Base-by-base conservation (phyloP, 225 moss, liverwort and hornwort genomes). In the Marchantia polymorpha region DNA sequence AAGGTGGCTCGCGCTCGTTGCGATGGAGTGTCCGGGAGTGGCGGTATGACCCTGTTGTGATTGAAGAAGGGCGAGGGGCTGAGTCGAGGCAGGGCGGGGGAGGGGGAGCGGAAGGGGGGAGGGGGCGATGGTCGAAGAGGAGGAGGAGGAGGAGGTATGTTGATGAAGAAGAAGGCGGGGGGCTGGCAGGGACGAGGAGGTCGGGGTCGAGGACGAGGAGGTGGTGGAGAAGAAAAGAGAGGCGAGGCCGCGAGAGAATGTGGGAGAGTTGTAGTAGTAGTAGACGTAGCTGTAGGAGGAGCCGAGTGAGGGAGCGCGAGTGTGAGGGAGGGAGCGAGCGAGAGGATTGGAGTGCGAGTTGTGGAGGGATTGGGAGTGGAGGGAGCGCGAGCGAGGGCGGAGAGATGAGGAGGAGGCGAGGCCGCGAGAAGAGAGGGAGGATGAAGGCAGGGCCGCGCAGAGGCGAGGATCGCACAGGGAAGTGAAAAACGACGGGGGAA, bases 201-300 rank as follows among this genome's bases (percentile, higher is more conserved):
- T 69, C 7, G 73, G 26, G 52, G 63, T 46, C 22, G 64, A 19
- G 68, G 54, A n/a, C 23, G 31, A 13, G 66, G 51, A 4, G 5
- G 78, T 47, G 77, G 64, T 46, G 69, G 66, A 69, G 68, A 79
- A 69, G 70, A 71, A 80, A 80, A 55, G 79, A 80, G 70, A 50
- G 47, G 49, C 66, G 78, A 53, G 78, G 29, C 39, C 48, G 50
- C 46, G 8, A 54, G 23, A 59, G 30, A 54, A 61, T 70, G 67
- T 68, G 52, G 79, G 58, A 70, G 55, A n/a, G 15, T 50, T 64
- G 64, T 77, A 56, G 78, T 54, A 71, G 72, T 70, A 59, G 71
- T 56, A 78, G 65, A 64, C 17, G 77, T 66, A 79, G 79, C 13
- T 53, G 54, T 53, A 53, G 68, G 52, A 53, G 52, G 0, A 39